Evolutionary conservation across 1,284 basidiomycete species (phyloP).

Genomic region (Neotropicomus parvogracilis): DNA sequence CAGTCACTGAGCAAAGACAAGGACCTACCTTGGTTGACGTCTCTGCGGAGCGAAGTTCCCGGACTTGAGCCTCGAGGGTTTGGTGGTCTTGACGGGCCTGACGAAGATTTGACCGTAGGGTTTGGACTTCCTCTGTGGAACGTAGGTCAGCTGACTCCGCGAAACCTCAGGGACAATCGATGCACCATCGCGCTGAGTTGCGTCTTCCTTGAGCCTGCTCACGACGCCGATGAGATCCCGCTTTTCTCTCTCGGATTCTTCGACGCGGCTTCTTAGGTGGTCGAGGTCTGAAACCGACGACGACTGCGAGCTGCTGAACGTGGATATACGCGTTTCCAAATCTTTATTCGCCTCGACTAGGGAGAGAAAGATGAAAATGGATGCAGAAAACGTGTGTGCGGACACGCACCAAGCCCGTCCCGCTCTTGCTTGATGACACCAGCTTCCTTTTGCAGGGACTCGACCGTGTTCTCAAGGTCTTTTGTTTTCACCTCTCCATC

Average conservation of each 20-base stretch:
- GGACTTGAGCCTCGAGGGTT: slow-evolving; percentile 57
- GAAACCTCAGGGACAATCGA: neutral
- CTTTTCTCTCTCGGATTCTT: slow-evolving; percentile 76
- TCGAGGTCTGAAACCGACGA: slow-evolving; percentile 60
- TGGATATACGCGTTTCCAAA: slow-evolving; percentile 52
- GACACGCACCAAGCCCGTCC: slow-evolving; percentile 56
- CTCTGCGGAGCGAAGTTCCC: slow-evolving; percentile 67
- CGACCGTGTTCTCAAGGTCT: slow-evolving; percentile 52
- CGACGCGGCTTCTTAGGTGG: slow-evolving; percentile 53
- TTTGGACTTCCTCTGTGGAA: slow-evolving; percentile 61
- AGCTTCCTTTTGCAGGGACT: slow-evolving; percentile 52
- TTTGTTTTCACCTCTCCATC: slow-evolving; percentile 59
- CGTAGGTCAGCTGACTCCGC: slow-evolving; percentile 9
- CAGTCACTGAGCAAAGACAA: neutral
- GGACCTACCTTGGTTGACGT: slow-evolving; percentile 60
- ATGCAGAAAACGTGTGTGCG: neutral
- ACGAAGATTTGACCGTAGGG: slow-evolving; percentile 63
- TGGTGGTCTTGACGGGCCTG: slow-evolving; percentile 73
- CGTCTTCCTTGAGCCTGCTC: slow-evolving; percentile 69
- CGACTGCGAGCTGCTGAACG: slow-evolving; percentile 51
- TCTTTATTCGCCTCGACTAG: slow-evolving; percentile 50
- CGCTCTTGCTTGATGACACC: slow-evolving; percentile 53
- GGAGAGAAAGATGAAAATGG: slow-evolving; percentile 11
- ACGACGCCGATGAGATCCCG: slow-evolving; percentile 72
- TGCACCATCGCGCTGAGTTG: slow-evolving; percentile 62